Evolutionary conservation across 495 filamentous ascomycete genomes (phyloP), one percentile per base, ranked within the genome.

Genomic region (Penicillium pancosmium): DNA sequence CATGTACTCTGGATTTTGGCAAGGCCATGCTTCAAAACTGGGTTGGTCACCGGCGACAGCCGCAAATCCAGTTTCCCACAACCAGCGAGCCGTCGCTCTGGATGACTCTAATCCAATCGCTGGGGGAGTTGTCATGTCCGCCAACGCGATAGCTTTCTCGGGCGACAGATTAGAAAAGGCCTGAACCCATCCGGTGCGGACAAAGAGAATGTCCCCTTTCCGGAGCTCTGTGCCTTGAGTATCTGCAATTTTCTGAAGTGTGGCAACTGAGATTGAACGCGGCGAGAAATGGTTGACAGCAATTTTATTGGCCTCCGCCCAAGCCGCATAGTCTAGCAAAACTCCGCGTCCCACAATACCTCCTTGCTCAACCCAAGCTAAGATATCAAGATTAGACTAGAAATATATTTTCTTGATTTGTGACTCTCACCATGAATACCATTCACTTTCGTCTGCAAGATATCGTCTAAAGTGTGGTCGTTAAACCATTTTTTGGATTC

Each of bases 321-420:
- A 90, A 57, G 60, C 75, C 52, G 83, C 78, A 63, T 81, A 84
- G 67, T 83, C 81, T 52, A 87, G 65, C 13, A 87, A 76, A 31
- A 87, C 74, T 7, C 83, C 83, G 3, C 83, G 81, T 19, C 82
- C 83, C 19, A 82, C 76, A 31, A 85, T 79, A 41, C 81, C 80
- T 27, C 78, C 78, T 56, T 74, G 67, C 35, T 80, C 69, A 18
- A 65, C 69, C 73, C 73, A 77, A 21, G 67, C 79, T 78, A 52
- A 9, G 19, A 21, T n/a, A 1, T 19, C 15, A 44, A 44, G 41
- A n/a, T 19, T n/a, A n/a, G 15, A 38, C 15, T 38, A 2, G 36
- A 5, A 38, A 13, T 13, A 9, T 44, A n/a, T 25, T 25, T 19
- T 11, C 46, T 27, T 25, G 44, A 47, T 35, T 4, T 43, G 18